Evolutionary conservation across 1,284 basidiomycete species (phyloP).

Genomic region (Vanrija pseudolonga): DNA sequence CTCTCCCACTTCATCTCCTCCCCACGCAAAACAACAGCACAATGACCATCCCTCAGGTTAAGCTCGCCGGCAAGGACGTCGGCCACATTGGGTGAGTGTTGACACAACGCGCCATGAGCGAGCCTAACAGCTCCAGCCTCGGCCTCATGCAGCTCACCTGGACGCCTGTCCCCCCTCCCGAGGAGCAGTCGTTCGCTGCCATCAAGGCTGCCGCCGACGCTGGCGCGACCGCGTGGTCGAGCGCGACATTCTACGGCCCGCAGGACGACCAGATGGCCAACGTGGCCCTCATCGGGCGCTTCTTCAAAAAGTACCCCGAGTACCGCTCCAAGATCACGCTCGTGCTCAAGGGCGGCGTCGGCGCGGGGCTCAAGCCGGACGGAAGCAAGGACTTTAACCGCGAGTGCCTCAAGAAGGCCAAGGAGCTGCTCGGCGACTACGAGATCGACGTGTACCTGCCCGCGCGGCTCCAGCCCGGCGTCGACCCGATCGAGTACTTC

Average conservation of each 20-base stretch:
- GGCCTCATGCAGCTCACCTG: constrained; percentile 60
- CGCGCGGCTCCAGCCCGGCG: constrained; percentile 10
- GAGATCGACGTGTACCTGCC: constrained; percentile 52
- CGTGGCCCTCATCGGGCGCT: constrained; percentile 40
- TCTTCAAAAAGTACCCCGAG: constrained; percentile 54
- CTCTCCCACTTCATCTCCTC: not conserved
- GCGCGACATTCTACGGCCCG: constrained; percentile 45
- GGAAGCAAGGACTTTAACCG: constrained; percentile 50
- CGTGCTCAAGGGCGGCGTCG: constrained; percentile 54
- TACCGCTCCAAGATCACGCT: constrained; percentile 56
- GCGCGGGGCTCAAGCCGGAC: constrained; percentile 11
- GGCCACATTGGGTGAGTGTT: constrained; percentile 37
- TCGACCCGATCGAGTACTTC: constrained; percentile 8
- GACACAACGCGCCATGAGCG: too few species aligned
- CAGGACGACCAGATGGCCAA: constrained; percentile 31
- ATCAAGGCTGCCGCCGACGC: constrained; percentile 62
- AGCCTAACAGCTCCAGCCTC: constrained; percentile 18
- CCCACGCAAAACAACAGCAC: not conserved
- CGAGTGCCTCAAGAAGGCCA: constrained; percentile 49
- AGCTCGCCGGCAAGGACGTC: constrained; percentile 33
- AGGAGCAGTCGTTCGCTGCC: constrained; percentile 59
- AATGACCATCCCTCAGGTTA: constrained; percentile 23
- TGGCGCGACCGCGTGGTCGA: constrained; percentile 52
- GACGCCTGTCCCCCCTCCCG: constrained; percentile 51
- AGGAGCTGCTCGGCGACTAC: constrained; percentile 51